A percentile compares a stretch with the other conserved stretches of the same genome.
phyloP scores from a whole-genome alignment of 1,284 basidiomycete species.

The Kwoniella shivajii region DNA sequence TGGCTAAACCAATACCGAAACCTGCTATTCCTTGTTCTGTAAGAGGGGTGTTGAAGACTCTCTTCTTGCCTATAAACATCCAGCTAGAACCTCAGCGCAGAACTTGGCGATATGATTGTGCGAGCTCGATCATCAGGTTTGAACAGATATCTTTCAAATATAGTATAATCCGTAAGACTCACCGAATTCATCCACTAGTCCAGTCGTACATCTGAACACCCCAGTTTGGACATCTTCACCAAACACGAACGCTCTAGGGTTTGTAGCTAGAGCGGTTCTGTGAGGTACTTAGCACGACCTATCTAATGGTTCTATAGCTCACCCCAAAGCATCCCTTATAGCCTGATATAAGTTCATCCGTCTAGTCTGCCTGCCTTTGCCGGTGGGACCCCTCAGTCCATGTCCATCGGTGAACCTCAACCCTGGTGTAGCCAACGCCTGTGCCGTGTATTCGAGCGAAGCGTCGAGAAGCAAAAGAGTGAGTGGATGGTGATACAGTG shows the following conservation, averaged over 20 bases:
- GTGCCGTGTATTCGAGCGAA: neutral
- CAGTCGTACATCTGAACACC: conserved; percentile 76
- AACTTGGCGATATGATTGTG: neutral
- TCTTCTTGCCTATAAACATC: conserved; percentile 67
- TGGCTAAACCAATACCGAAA: conserved; percentile 87
- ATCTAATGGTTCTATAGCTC: conserved; percentile 15
- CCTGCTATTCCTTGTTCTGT: conserved; percentile 95
- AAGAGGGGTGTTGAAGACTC: conserved; percentile 93
- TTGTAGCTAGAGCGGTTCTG: conserved; percentile 78
- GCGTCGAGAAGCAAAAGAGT: neutral
- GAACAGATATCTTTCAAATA: neutral
- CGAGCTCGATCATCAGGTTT: neutral
- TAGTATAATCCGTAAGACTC: conserved; percentile 18
- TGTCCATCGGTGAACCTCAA: conserved; percentile 70
- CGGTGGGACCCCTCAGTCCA: conserved; percentile 55
- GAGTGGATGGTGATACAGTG: neutral
- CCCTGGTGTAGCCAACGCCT: conserved; percentile 70
- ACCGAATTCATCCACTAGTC: conserved; percentile 91
- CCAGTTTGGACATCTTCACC: conserved; percentile 94
- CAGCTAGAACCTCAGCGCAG: too few species aligned
- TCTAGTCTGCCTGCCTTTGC: conserved; percentile 77
- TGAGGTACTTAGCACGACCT: conserved; percentile 1
- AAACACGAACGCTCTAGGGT: conserved; percentile 84
- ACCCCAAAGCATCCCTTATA: conserved; percentile 84
- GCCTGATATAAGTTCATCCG: conserved; percentile 92